These are phyloP conservation scores for Acacia acuminata DNA, from an alignment of 306 rosid species.

Conservation along the genomic window DNA sequence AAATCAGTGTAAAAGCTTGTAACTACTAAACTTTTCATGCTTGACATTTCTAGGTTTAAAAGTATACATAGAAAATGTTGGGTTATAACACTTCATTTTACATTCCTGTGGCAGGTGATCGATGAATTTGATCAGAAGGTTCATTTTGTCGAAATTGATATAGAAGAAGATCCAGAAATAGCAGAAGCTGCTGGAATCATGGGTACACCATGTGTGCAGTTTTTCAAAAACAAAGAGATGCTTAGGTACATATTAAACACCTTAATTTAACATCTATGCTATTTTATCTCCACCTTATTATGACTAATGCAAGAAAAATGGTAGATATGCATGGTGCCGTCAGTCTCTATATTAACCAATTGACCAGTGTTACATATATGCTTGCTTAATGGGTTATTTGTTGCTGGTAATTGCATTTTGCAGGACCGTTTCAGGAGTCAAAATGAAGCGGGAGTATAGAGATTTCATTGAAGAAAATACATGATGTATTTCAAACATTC, in stretches of 20 bases:
- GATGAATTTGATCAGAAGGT: constrained; percentile 69
- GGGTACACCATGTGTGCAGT: constrained; percentile 81
- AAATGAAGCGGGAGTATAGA: constrained; percentile 69
- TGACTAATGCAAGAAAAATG: neutral
- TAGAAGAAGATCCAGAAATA: constrained; percentile 72
- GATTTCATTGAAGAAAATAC: constrained; percentile 57
- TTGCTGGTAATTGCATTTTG: constrained; percentile 13
- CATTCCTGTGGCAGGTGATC: constrained; percentile 50
- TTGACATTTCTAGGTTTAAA: neutral
- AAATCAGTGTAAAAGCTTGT: neutral
- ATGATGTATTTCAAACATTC: constrained; percentile 24
- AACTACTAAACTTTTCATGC: neutral
- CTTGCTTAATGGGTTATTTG: neutral
- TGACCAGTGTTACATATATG: neutral
- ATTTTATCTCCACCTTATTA: neutral
- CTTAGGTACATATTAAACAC: constrained; percentile 39
- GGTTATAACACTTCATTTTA: neutral
- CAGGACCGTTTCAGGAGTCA: constrained; percentile 65
- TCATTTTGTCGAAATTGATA: constrained; percentile 77
- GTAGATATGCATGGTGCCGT: neutral
- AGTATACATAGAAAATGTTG: neutral
- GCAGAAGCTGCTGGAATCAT: constrained; percentile 81
- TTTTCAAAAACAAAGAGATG: constrained; percentile 75
- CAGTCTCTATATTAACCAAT: neutral
- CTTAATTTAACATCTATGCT: neutral